phyloP scores from a whole-genome alignment of 768 basidiomycete genomes.

The Tricholoma terreum region DNA sequence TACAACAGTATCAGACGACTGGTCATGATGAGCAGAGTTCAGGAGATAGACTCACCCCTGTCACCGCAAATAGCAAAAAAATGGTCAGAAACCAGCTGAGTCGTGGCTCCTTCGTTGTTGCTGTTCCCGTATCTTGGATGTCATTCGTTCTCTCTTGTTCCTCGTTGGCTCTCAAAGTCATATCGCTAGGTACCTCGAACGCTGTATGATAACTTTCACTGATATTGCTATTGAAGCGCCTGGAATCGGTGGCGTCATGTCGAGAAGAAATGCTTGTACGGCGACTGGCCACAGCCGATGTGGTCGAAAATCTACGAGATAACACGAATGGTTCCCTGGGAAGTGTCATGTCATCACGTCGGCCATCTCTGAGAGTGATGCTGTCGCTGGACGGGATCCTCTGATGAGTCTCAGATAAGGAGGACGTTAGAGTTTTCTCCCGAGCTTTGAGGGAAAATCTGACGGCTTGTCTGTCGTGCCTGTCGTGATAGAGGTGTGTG shows the following conservation, averaged over 20 bases:
- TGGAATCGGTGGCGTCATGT: neutral
- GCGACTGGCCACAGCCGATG: neutral
- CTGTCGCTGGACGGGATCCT: neutral
- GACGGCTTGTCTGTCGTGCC: conserved; percentile 40
- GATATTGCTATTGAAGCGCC: neutral
- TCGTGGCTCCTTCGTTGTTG: conserved; percentile 39
- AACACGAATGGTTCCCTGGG: neutral
- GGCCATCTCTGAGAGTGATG: neutral
- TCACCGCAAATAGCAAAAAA: conserved; percentile 52
- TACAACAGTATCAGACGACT: neutral
- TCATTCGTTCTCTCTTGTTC: neutral
- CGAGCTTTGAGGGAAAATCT: conserved; percentile 26
- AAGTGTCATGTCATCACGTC: neutral
- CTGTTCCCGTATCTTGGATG: conserved; percentile 6
- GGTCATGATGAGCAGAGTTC: neutral
- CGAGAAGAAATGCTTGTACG: neutral
- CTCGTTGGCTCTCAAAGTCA: neutral
- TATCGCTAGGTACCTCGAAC: neutral
- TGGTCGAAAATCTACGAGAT: neutral
- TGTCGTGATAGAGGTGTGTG: conserved; percentile 60
- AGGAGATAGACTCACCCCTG: conserved; percentile 47
- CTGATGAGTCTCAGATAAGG: neutral
- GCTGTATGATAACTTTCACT: neutral
- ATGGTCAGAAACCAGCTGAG: conserved; percentile 60
- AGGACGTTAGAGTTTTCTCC: neutral